phyloP scores from a whole-genome alignment of 768 basidiomycete species.

The Lactarius quietus region DNA sequence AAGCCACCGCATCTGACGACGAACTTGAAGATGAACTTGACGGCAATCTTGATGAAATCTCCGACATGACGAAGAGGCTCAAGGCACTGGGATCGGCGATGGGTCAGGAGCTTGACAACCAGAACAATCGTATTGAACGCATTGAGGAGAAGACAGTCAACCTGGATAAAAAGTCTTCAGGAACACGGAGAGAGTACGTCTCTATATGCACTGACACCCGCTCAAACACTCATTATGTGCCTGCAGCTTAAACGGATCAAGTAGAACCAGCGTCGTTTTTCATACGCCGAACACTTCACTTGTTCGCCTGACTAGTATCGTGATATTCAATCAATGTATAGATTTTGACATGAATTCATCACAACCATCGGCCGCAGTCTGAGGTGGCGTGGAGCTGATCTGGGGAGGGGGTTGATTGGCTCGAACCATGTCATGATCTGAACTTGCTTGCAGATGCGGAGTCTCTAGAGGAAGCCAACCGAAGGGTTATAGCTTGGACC shows the following conservation, averaged over 20 bases:
- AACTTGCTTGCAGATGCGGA: too few species aligned
- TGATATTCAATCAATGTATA: background rate
- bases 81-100: slow-evolving; percentile 77
- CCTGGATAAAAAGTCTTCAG: slow-evolving; percentile 72
- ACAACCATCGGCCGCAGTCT: too few species aligned
- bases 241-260: slow-evolving; percentile 38
- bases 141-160: slow-evolving; percentile 75
- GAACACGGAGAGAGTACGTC: slow-evolving; percentile 75
- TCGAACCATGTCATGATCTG: too few species aligned
- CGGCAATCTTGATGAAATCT: slow-evolving; percentile 84
- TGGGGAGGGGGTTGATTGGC: too few species aligned
- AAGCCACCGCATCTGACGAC: slow-evolving; percentile 85
- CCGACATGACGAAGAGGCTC: slow-evolving; percentile 69
- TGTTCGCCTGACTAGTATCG: background rate
- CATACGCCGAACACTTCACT: background rate
- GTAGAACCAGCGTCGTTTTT: slow-evolving; percentile 24
- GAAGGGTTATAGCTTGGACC: too few species aligned
- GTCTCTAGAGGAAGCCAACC: too few species aligned
- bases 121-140: slow-evolving; percentile 74
- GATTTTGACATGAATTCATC: too few species aligned
- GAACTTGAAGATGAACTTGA: slow-evolving; percentile 95
- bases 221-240: slow-evolving; percentile 10
- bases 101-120: slow-evolving; percentile 84
- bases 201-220: background rate
- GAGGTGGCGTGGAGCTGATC: too few species aligned